Conservation (phyloP, 163 green algal species). For the Volvox carteri region DNA sequence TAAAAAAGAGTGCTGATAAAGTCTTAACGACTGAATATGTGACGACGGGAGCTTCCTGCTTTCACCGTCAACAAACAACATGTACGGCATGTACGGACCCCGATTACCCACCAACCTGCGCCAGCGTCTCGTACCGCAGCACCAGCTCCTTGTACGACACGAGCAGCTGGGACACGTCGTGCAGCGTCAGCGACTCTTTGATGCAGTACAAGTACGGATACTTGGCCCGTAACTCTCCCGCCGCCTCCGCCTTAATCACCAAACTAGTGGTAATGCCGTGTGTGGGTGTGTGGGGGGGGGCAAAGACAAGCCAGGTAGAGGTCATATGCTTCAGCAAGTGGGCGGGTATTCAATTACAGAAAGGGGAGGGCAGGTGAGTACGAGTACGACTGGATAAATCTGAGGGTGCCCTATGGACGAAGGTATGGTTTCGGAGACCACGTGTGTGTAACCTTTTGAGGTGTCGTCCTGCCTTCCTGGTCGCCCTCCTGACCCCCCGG, state of each 20-base stretch:
- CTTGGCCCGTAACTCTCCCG: slow-evolving; percentile 72
- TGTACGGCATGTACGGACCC: background rate
- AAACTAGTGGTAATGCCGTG: slow-evolving; percentile 1
- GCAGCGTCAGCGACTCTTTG: slow-evolving; percentile 74
- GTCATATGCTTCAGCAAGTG: no score
- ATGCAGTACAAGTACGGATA: slow-evolving; percentile 85
- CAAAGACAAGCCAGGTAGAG: background rate
- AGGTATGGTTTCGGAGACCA: no score
- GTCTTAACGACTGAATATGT: no score
- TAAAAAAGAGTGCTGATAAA: no score
- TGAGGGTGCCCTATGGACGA: no score
- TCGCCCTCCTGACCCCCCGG: background rate
- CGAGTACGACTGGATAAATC: no score
- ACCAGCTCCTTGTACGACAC: slow-evolving; percentile 94
- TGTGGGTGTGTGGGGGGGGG: background rate
- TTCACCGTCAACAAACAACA: no score
- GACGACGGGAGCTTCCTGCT: no score
- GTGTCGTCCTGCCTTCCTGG: no score
- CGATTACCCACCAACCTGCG: slow-evolving; percentile 37
- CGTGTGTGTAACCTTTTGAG: no score
- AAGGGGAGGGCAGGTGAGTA: no score
- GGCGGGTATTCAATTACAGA: no score
- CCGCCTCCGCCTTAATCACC: slow-evolving; percentile 67
- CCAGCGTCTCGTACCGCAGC: slow-evolving; percentile 89
- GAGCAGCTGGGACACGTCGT: slow-evolving; percentile 87